Evolutionary conservation across 768 basidiomycete genomes (phyloP).

Genomic region (Peribolospora baueri): DNA sequence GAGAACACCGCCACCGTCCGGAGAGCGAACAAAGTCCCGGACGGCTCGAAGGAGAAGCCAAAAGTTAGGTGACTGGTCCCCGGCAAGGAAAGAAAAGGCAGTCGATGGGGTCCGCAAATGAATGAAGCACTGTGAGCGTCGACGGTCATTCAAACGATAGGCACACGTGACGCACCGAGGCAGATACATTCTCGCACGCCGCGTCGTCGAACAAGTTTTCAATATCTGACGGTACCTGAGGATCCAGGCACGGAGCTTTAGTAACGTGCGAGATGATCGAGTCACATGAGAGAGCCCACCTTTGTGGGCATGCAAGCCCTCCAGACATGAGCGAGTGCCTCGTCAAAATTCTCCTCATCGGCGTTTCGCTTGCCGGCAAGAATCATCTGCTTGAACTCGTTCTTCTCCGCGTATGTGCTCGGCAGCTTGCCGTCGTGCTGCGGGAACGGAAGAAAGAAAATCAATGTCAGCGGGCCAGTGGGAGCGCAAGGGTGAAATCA

Average conservation of each 20-base stretch:
- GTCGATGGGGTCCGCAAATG: not conserved
- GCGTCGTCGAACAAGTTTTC: constrained; percentile 38
- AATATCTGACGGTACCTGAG: constrained; percentile 44
- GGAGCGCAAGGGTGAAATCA: not conserved
- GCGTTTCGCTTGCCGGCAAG: constrained; percentile 30
- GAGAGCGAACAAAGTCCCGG: constrained; percentile 27
- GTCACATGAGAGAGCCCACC: not conserved
- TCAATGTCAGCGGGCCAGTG: not conserved
- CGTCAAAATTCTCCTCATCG: constrained; percentile 96
- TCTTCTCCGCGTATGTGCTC: constrained; percentile 36
- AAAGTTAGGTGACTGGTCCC: constrained; percentile 35
- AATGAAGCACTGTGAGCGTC: not conserved
- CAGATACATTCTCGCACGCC: constrained; percentile 25
- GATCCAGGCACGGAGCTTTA: not conserved
- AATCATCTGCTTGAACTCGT: constrained; percentile 48
- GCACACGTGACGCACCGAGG: constrained; percentile 17
- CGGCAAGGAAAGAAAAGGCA: not conserved
- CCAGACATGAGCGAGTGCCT: constrained; percentile 70
- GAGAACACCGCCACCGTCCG: constrained; percentile 35
- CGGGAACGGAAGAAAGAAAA: not conserved
- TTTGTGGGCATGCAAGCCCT: constrained; percentile 40
- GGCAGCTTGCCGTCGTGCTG: constrained; percentile 45
- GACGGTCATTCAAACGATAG: not conserved
- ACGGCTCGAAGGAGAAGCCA: constrained; percentile 57
- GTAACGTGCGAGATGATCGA: not conserved